Evolutionary conservation across 805 yeast species (phyloP), one percentile per base, ranked within the genome.

Genomic region (Pichia rugopelliculosa): DNA sequence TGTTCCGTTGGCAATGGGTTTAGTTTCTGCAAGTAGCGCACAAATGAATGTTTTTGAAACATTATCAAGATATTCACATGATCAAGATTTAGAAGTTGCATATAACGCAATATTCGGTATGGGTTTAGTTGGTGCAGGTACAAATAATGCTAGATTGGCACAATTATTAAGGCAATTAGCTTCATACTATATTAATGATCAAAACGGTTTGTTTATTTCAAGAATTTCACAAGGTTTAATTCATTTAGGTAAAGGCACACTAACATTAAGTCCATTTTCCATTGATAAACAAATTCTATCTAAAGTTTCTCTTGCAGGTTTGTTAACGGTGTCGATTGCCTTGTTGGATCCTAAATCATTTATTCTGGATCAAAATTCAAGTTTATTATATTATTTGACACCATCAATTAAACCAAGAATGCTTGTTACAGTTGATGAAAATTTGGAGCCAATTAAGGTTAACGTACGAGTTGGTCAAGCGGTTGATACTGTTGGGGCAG

Each of bases 61-160:
- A 0, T 74, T 93, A 55, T 90, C 98, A 5, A 80, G 99, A 64
- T 89, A 87, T 69, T 88, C 98, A 9, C 99, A 93, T 68, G 99
- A 93, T 61, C 82, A 87, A 48, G 97, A 93, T 65, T 70, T 87
- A 57, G 95, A 87, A 61, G 96, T 93, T 47, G 96, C 98, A 7
- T 83, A 84, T 64, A 93, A 90, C 63, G 89, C 99, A 20, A 89
- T 93, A 54, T 91, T 87, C 60, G 82, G 96, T 39, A 90, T 93
- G 98, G 99, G 99, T 47, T 71, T 93, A 53, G 95, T 91, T 57
- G 99, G 99, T 64, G 93, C 98, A 20, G 99, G 99, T 69, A 93
- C 99, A 25, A 91, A 93, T 69, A 93, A 93, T 64, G 99, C 99
- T 8, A 84, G 99, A 71, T 75, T 93, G 54, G 98, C 98, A 4